phyloP scores from a whole-genome alignment of 1,139 yeast species.

The Maudiozyma humilis region DNA sequence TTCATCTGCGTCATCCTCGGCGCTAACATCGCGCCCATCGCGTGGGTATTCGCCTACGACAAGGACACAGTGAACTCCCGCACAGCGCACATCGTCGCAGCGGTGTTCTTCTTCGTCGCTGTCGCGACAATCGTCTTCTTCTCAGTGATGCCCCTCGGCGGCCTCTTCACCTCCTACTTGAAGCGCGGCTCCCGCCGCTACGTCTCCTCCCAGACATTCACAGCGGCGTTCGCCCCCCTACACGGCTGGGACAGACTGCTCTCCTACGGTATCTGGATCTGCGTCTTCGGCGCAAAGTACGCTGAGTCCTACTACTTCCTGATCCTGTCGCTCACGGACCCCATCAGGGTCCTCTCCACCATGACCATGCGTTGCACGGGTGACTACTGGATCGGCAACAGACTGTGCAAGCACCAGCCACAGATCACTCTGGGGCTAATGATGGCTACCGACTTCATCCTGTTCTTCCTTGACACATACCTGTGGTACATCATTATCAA shows the following conservation, averaged over 20 bases:
- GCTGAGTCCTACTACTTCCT: constrained; percentile 89
- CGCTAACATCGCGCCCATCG: constrained; percentile 75
- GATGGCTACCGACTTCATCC: constrained; percentile 55
- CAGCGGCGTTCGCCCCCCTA: constrained; percentile 80
- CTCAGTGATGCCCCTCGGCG: constrained; percentile 94
- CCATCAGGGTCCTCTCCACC: constrained; percentile 65
- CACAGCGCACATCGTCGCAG: constrained; percentile 74
- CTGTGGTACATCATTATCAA: constrained; percentile 83
- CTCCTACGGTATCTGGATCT: constrained; percentile 84
- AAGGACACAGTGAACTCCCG: constrained; percentile 60
- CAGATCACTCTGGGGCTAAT: constrained; percentile 47
- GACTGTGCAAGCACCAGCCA: constrained; percentile 73
- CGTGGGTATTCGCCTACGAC: constrained; percentile 78
- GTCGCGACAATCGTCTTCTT: constrained; percentile 76
- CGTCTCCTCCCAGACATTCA: constrained; percentile 90
- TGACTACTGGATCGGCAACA: constrained; percentile 77
- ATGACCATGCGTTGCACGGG: constrained; percentile 74
- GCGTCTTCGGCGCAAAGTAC: constrained; percentile 82
- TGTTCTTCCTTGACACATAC: constrained; percentile 79
- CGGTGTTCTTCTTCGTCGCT: constrained; percentile 86
- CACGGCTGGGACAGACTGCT: constrained; percentile 92
- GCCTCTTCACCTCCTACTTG: constrained; percentile 88
- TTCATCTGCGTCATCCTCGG: constrained; percentile 60
- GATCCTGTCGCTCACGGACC: constrained; percentile 86
- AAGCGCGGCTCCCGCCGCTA: constrained; percentile 81